Base-by-base conservation (phyloP, 1,139 yeast genomes). In the Casaregolazyma lundiana region DNA sequence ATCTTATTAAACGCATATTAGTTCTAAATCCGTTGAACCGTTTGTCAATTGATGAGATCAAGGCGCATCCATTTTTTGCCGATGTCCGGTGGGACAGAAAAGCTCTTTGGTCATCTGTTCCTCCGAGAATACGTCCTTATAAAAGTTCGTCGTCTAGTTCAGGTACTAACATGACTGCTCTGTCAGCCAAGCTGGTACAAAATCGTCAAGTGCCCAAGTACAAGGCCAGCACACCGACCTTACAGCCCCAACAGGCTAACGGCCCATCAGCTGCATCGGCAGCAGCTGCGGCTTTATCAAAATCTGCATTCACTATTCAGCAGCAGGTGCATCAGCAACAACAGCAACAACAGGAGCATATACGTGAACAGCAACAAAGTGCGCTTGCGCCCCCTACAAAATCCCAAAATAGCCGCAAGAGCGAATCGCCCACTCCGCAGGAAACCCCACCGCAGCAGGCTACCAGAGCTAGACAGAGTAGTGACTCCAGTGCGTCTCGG, bases 61-160 rank as follows among this genome's bases (percentile, higher is more conserved):
- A 87, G 71, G 63, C 68, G 9, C 96, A 90, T 64, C 77, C 73
- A 47, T 90, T 94, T 71, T 90, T 87, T 60, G 73, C 75, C 40
- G 75, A 71, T 4, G 66, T 83, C 13, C 73, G 84, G 52, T 90
- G 95, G 82, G 64, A 83, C 56, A 74, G 74, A 47, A 74, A 75
- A 40, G 69, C 70, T 52, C 72, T 92, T 21, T 92, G 98, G 97
- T 68, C 70, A 29, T 64, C 67, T 0, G 70, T 73, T 2, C 87
- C 89, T 2, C 98, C 98, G 1, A 82, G 78, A 55, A 66, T 89
- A 35, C 80, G 82, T 11, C 96, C 97, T 0, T 88, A 81, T 62
- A 77, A 77, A 42, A 67, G 81, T 13, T 53, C 57, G 2, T 54
- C 63, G 22, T 39, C 43, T 6, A 22, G 43, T 6, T 50, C 55